A percentile compares a stretch with the other conserved stretches of the same genome.
phyloP scores from a whole-genome alignment of 768 basidiomycete genomes.

The Cystofilobasidium ferigula region DNA sequence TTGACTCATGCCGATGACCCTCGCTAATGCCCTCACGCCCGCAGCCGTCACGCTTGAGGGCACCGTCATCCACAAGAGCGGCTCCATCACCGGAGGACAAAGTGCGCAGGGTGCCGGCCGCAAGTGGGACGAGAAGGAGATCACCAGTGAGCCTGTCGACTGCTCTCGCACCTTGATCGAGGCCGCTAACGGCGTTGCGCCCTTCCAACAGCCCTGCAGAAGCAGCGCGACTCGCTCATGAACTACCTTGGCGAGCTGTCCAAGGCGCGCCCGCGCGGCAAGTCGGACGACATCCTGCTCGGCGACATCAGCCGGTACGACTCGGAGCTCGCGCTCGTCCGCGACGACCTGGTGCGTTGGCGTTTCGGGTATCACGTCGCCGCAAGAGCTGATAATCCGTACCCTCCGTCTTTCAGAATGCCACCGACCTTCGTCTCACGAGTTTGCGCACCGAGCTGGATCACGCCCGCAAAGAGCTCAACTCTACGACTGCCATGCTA shows the following conservation, averaged over 20 bases:
- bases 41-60: conserved; percentile 86
- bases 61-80: conserved; percentile 93
- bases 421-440: conserved; percentile 59
- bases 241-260: conserved; percentile 69
- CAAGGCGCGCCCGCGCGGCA: conserved; percentile 69
- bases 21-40: not conserved
- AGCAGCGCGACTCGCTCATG: conserved; percentile 59
- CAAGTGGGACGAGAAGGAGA: conserved; percentile 91
- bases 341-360: conserved; percentile 66
- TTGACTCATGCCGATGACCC: not conserved
- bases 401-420: conserved; percentile 46
- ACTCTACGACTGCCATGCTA: conserved; percentile 30
- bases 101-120: conserved; percentile 63
- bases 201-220: conserved; percentile 43
- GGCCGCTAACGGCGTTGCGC: not conserved
- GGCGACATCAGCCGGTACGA: conserved; percentile 69
- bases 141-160: conserved; percentile 52
- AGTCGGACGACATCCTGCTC: conserved; percentile 68
- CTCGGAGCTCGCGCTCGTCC: conserved; percentile 57
- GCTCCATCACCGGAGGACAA: conserved; percentile 88
- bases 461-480: conserved; percentile 61
- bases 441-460: conserved; percentile 77
- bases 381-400: not conserved
- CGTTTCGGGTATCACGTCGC: not conserved
- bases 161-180: conserved; percentile 29